Percentiles rank a stretch among this genome's conserved stretches.
Conservation (phyloP, 371 early-diverging fungal species). For the Encephalitozoon intestinalis region DNA sequence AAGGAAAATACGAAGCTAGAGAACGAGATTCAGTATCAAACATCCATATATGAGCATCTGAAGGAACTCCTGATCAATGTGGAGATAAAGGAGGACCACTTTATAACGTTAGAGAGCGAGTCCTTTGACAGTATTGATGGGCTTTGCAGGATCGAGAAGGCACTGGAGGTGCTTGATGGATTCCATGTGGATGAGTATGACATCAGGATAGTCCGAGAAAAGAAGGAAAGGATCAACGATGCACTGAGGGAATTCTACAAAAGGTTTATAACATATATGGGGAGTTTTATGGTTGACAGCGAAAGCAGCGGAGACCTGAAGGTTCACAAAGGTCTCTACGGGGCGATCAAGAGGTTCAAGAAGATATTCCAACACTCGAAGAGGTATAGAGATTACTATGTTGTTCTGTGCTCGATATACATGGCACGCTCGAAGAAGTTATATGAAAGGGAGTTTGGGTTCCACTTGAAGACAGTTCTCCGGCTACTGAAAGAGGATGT, state of each 20-base stretch:
- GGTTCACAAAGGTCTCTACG: conserved; percentile 42
- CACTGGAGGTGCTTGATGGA: conserved; percentile 11
- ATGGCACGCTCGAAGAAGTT: conserved; percentile 20
- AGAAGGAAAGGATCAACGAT: conserved; percentile 16
- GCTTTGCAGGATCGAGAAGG: conserved; percentile 36
- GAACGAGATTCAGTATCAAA: conserved; percentile 26
- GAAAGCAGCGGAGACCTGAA: conserved; percentile 25
- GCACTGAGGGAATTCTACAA: conserved; percentile 31
- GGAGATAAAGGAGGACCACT: conserved; percentile 40
- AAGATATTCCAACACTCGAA: conserved; percentile 25
- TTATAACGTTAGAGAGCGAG: conserved; percentile 34
- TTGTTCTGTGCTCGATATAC: conserved; percentile 20
- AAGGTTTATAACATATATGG: conserved; percentile 39
- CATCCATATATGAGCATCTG: conserved; percentile 28
- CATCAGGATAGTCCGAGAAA: conserved; percentile 45
- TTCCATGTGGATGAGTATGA: conserved; percentile 21
- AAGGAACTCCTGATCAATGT: conserved; percentile 25
- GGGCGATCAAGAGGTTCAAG: conserved; percentile 26
- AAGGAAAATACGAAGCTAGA: conserved; percentile 43
- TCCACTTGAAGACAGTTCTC: conserved; percentile 22
- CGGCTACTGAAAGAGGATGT: background rate
- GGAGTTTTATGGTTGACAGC: conserved; percentile 5
- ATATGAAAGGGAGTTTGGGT: conserved; percentile 31
- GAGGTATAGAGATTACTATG: conserved; percentile 25
- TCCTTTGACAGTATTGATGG: conserved; percentile 30